A percentile compares a stretch with the other conserved stretches of the same genome.
These are phyloP conservation scores for Orbilia javanica DNA, from an alignment of 2,329 filamentous ascomycete genomes.

Conservation along the genomic window DNA sequence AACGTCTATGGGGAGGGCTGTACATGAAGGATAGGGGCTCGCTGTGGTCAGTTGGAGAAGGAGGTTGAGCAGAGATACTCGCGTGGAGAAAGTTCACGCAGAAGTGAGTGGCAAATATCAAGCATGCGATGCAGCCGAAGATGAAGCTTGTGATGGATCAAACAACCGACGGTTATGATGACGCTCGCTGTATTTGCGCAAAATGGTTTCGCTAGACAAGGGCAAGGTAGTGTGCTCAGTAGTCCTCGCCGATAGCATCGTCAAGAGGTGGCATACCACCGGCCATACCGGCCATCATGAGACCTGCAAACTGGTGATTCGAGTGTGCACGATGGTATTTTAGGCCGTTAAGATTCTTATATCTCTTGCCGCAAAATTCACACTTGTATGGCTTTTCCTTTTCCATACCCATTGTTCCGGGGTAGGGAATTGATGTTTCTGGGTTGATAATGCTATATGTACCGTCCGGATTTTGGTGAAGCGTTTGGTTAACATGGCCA, in stretches of 20 bases:
- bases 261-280: constrained; percentile 52
- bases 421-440: constrained; percentile 91
- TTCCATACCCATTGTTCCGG: constrained; percentile 98
- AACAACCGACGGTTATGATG: constrained; percentile 22
- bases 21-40: constrained; percentile 13
- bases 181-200: constrained; percentile 8
- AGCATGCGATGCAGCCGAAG: constrained; percentile 15
- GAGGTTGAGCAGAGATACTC: constrained; percentile 24
- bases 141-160: constrained; percentile 36
- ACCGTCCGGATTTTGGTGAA: constrained; percentile 96
- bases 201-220: not conserved
- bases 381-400: constrained; percentile 99
- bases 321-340: constrained; percentile 77
- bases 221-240: constrained; percentile 16
- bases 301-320: constrained; percentile 64
- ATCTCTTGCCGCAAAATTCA: constrained; percentile 95
- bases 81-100: not conserved
- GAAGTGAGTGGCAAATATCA: constrained; percentile 28
- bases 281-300: constrained; percentile 50
- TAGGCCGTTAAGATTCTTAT: constrained; percentile 98
- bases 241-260: constrained; percentile 56
- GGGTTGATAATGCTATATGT: constrained; percentile 99
- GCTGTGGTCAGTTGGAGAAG: constrained; percentile 41
- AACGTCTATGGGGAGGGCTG: constrained; percentile 43
- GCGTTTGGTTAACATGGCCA: constrained; percentile 94